Base-by-base conservation (phyloP, 2,329 filamentous ascomycete species). In the Fusarium paranaense region DNA sequence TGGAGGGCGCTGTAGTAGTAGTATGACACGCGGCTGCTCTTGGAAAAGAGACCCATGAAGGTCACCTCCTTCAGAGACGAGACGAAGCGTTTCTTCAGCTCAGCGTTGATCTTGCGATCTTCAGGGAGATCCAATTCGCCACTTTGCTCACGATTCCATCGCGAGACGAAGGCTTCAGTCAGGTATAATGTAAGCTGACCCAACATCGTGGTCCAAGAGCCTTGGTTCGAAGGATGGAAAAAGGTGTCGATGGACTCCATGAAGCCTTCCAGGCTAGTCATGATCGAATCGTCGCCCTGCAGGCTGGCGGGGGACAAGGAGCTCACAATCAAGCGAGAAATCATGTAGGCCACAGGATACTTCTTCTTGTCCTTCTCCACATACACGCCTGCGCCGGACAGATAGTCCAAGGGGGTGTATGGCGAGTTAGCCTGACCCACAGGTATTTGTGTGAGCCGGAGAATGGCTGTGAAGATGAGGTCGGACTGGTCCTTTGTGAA, bases 11-110 rank as follows among this genome's bases (percentile, higher is more conserved):
- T 95, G 74, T 98, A 91, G 74, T 96, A 97, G 85, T 95, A 97
- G 82, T 93, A 95, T 80, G 98, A 95, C 4, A 97, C 93, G 59
- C 95, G 95, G 66, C 91, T 92, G 82, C 95, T 98, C 87, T 99
- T 99, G 63, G 95, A 94, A 82, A 98, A 99, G 59, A 99, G 93
- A 32, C 97, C 97, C 95, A 99, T 98, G 82, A 98, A 99, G 6
- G 95, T 95, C 57, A 98, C 96, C 75, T 99, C 97, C 74, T 93
- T 92, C 72, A 99, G 86, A 71, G 95, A 94, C 40, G 95, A 85
- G 33, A 99, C 97, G 80, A 99, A 98, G 54, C 97, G 92, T 79
- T 88, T 91, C 86, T 95, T 98, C 75, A 99, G 82, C n/a, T 90
- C 91, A 35, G 91, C 89, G 71, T 91, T 97, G 75, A 99, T 91